phyloP scores from a whole-genome alignment of 768 basidiomycete genomes.

The Lactarius indigo region DNA sequence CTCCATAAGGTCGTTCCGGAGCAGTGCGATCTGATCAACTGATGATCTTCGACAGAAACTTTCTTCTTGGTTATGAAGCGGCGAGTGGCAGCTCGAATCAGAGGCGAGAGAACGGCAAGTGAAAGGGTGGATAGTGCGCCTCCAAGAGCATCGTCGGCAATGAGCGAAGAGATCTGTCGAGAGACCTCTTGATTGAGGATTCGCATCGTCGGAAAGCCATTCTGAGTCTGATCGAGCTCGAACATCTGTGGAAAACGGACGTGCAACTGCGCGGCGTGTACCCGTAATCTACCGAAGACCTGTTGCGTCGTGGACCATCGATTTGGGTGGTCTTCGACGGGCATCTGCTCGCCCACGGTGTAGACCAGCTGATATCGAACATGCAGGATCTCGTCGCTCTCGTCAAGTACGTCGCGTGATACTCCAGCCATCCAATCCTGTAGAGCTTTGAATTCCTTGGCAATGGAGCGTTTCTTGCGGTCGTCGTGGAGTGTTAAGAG shows the following conservation, averaged over 20 bases:
- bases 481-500: slow-evolving; percentile 23
- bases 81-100: background rate
- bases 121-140: background rate
- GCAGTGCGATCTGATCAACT: background rate
- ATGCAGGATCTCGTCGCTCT: slow-evolving; percentile 38
- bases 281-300: slow-evolving; percentile 35
- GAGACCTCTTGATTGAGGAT: background rate
- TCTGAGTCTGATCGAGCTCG: background rate
- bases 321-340: slow-evolving; percentile 39
- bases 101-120: background rate
- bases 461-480: background rate
- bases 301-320: slow-evolving; percentile 44
- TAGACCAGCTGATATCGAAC: slow-evolving; percentile 49
- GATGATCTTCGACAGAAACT: background rate
- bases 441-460: background rate
- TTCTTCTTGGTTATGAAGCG: slow-evolving; percentile 1
- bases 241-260: background rate
- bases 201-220: slow-evolving; percentile 10
- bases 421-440: background rate
- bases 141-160: background rate
- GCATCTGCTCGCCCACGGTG: slow-evolving; percentile 37
- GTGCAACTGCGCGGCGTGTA: slow-evolving; percentile 10
- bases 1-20: slow-evolving; percentile 31
- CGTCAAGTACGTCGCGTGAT: slow-evolving; percentile 21
- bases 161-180: background rate